Evolutionary conservation across 75 land plant genomes (phyloP).

Genomic region (Picea glauca): DNA sequence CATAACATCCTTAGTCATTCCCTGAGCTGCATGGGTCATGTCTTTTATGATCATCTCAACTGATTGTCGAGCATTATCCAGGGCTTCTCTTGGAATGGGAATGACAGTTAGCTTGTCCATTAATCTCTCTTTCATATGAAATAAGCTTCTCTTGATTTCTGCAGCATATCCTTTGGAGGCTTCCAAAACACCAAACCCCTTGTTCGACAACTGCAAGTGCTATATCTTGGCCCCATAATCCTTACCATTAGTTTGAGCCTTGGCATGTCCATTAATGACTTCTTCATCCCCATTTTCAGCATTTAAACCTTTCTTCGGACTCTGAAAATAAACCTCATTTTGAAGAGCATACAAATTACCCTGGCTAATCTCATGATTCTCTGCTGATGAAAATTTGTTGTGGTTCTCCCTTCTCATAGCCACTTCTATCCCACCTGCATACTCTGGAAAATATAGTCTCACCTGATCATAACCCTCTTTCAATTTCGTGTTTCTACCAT

Average conservation of each 20-base stretch:
- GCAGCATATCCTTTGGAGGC: slow-evolving; percentile 12
- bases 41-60: slow-evolving; percentile 11
- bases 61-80: slow-evolving; percentile 13
- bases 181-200: slow-evolving; percentile 7
- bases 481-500: no score
- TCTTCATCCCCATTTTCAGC: no score
- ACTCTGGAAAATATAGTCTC: no score
- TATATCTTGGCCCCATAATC: neutral
- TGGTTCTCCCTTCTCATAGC: no score
- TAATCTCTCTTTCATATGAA: slow-evolving; percentile 9
- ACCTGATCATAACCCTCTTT: no score
- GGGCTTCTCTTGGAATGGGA: slow-evolving; percentile 12
- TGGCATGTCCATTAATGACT: no score
- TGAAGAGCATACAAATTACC: no score
- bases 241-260: neutral
- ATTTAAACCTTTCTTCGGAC: no score
- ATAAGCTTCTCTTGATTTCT: slow-evolving; percentile 13
- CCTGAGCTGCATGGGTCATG: slow-evolving; percentile 15
- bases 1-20: slow-evolving; percentile 11
- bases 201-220: slow-evolving; percentile 7
- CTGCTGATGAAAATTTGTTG: no score
- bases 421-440: no score
- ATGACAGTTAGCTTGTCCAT: slow-evolving; percentile 3
- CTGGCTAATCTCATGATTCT: no score
- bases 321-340: no score